Conservation (phyloP, 2,329 filamentous ascomycete genomes). For the Fusarium beomiforme region DNA sequence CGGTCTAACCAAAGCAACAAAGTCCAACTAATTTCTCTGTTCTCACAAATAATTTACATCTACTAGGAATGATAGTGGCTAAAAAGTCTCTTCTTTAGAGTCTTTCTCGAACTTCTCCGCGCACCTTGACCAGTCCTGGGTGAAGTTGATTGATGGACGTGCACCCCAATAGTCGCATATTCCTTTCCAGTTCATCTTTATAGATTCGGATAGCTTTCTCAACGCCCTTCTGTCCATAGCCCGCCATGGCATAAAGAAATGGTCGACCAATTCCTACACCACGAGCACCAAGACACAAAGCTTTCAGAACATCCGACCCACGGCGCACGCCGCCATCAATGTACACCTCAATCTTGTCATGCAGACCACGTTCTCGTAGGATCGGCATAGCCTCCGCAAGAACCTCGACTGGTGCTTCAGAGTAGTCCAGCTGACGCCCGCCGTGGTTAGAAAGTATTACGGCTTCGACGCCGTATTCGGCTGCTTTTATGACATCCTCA, state of each 20-base stretch:
- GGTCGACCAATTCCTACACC: conserved; percentile 93
- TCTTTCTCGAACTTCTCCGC: background rate
- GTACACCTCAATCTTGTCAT: conserved; percentile 83
- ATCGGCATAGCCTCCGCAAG: conserved; percentile 92
- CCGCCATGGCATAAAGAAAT: conserved; percentile 93
- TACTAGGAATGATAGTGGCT: too few species aligned
- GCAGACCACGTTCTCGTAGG: conserved; percentile 74
- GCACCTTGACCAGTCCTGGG: background rate
- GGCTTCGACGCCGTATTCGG: conserved; percentile 81
- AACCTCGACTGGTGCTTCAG: conserved; percentile 85
- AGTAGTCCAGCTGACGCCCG: conserved; percentile 90
- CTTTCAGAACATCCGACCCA: conserved; percentile 93
- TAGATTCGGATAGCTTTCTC: conserved; percentile 90
- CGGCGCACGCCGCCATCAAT: conserved; percentile 90
- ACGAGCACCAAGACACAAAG: conserved; percentile 87
- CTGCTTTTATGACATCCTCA: conserved; percentile 87
- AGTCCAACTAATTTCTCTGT: too few species aligned
- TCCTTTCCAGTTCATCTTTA: conserved; percentile 98
- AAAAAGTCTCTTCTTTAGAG: background rate
- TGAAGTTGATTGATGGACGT: conserved; percentile 74
- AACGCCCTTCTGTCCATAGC: conserved; percentile 88
- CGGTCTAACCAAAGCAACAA: too few species aligned
- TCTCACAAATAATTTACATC: too few species aligned
- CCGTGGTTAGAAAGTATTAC: conserved; percentile 97
- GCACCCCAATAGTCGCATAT: conserved; percentile 91